phyloP scores from a whole-genome alignment of 805 yeast genomes.

The Starmera amethionina region DNA sequence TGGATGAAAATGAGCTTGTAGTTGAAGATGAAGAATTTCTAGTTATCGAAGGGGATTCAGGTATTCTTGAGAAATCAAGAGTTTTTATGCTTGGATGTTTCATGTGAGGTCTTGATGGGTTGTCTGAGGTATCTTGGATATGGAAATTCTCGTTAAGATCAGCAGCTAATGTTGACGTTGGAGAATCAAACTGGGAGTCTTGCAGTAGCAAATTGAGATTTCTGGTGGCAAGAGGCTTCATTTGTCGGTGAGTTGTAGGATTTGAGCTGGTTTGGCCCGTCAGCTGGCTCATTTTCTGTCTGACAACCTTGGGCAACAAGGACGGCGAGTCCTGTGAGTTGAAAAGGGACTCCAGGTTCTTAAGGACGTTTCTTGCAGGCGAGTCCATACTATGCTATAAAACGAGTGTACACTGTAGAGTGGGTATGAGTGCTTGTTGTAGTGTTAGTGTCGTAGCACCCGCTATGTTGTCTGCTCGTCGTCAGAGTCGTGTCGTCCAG shows the following conservation, averaged over 20 bases:
- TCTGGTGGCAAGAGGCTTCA: conserved; percentile 6
- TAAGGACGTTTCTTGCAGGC: not conserved
- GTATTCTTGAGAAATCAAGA: too few species aligned
- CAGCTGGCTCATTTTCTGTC: conserved; percentile 1
- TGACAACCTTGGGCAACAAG: conserved; percentile 7
- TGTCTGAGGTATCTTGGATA: conserved; percentile 14
- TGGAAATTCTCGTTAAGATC: conserved; percentile 29
- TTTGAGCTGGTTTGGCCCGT: not conserved
- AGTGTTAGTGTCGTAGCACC: too few species aligned
- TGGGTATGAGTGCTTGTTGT: not conserved
- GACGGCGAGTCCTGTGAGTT: conserved; percentile 19
- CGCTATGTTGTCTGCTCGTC: conserved; percentile 7
- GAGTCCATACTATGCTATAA: not conserved
- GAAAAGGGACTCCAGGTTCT: conserved; percentile 9
- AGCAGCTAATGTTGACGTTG: conserved; percentile 28
- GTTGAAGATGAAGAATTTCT: conserved; percentile 4
- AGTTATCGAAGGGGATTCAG: too few species aligned
- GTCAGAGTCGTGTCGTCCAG: conserved; percentile 1
- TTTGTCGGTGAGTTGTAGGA: not conserved
- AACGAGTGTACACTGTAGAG: not conserved
- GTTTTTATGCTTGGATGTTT: too few species aligned
- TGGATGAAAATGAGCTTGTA: conserved; percentile 15
- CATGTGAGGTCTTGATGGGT: too few species aligned
- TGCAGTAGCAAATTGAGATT: conserved; percentile 19
- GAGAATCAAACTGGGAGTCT: conserved; percentile 30